A percentile compares a stretch with the other conserved stretches of the same genome.
Evolutionary conservation across 768 basidiomycete genomes (phyloP).

Genomic region (Gelatoporia subvermispora): DNA sequence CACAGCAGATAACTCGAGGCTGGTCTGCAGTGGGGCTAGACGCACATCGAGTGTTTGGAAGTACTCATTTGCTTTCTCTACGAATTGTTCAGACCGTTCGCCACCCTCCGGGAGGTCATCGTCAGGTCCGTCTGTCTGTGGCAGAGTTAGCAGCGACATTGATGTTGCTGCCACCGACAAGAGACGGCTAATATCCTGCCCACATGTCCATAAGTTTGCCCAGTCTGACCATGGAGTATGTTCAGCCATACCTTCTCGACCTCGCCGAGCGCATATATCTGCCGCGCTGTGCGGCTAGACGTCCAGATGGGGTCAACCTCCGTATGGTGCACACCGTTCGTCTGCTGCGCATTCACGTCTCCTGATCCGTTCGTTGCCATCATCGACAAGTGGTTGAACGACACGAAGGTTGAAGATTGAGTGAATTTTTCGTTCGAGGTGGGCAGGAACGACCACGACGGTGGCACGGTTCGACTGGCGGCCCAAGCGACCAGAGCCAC

Average conservation of each 20-base stretch:
- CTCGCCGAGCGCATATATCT: constrained; percentile 75
- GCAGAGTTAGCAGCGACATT: constrained; percentile 74
- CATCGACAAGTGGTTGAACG: no score
- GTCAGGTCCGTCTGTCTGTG: constrained; percentile 69
- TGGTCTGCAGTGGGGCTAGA: not conserved
- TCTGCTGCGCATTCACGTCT: no score
- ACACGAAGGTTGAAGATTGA: no score
- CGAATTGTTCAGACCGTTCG: constrained; percentile 82
- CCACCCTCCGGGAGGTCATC: constrained; percentile 73
- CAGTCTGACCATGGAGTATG: not conserved
- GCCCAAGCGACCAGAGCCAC: no score
- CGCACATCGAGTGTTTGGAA: constrained; percentile 77
- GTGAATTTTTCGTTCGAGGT: no score
- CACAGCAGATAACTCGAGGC: not conserved
- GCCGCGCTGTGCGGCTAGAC: constrained; percentile 73
- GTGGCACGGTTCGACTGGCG: no score
- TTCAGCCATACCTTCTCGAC: constrained; percentile 62
- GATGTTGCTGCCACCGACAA: constrained; percentile 74
- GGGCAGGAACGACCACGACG: no score
- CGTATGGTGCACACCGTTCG: not conserved
- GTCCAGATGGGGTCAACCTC: constrained; percentile 78
- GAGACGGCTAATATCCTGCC: constrained; percentile 72
- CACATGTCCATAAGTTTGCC: not conserved
- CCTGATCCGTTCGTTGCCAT: no score
- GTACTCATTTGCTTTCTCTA: constrained; percentile 80